Evolutionary conservation across 2,329 filamentous ascomycete species (phyloP).

Genomic region (Colletotrichum sp.): DNA sequence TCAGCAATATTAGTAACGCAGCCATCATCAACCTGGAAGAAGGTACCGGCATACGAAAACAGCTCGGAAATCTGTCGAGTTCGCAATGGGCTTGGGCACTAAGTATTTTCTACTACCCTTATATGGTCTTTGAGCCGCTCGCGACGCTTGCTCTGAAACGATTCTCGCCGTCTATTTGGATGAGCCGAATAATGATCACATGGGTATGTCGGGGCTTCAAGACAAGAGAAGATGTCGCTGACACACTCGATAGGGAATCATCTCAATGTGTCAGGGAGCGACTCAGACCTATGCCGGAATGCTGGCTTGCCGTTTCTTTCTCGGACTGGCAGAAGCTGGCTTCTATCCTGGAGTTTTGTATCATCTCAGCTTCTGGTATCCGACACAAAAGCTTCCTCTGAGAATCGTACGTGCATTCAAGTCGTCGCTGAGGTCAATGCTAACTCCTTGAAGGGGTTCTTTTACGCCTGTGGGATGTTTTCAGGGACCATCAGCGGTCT

Average conservation of each 20-base stretch:
- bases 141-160: slow-evolving; percentile 27
- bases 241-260: slow-evolving; percentile 9
- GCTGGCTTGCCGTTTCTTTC: slow-evolving; percentile 29
- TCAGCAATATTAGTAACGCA: slow-evolving; percentile 30
- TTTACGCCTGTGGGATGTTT: slow-evolving; percentile 36
- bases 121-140: slow-evolving; percentile 30
- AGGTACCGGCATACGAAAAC: slow-evolving; percentile 28
- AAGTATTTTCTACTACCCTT: slow-evolving; percentile 30
- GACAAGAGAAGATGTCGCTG: neutral
- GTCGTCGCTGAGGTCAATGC: neutral
- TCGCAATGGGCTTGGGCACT: slow-evolving; percentile 29
- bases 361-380: slow-evolving; percentile 36
- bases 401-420: slow-evolving; percentile 28
- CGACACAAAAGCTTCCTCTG: slow-evolving; percentile 32
- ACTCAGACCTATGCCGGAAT: slow-evolving; percentile 29
- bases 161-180: slow-evolving; percentile 27
- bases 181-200: slow-evolving; percentile 30
- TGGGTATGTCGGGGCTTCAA: slow-evolving; percentile 15
- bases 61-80: slow-evolving; percentile 26
- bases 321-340: slow-evolving; percentile 31
- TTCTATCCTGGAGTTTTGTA: slow-evolving; percentile 34
- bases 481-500: slow-evolving; percentile 35
- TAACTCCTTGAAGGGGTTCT: slow-evolving; percentile 28
- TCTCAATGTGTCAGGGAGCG: slow-evolving; percentile 28
- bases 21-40: slow-evolving; percentile 32